Conservation (phyloP, 75 land plant genomes). For the Sequoiadendron giganteum region DNA sequence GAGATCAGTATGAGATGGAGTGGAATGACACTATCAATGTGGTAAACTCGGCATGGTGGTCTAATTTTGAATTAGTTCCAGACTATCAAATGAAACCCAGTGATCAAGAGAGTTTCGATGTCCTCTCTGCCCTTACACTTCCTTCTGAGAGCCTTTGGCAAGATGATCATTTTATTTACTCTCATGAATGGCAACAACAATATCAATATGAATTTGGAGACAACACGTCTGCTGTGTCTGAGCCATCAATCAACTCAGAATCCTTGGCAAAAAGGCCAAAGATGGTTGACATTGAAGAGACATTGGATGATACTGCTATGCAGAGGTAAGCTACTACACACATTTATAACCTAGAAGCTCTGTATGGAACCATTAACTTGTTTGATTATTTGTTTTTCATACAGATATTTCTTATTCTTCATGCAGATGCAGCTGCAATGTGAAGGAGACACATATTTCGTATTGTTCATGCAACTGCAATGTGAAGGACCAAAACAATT, state of each 20-base stretch:
- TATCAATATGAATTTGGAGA: neutral
- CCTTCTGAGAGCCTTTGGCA: conserved; percentile 13
- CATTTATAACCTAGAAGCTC: neutral
- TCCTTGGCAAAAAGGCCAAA: neutral
- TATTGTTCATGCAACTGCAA: neutral
- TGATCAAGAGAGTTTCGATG: neutral
- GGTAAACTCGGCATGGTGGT: conserved; percentile 59
- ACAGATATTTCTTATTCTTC: neutral
- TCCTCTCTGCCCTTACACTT: neutral
- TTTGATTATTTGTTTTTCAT: neutral
- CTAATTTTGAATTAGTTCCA: conserved; percentile 23
- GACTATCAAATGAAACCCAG: neutral
- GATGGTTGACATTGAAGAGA: neutral
- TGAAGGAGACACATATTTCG: neutral
- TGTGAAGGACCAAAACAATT: neutral
- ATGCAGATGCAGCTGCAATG: neutral
- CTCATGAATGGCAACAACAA: neutral
- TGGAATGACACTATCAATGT: conserved; percentile 51
- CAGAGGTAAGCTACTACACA: conserved; percentile 1
- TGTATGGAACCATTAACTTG: neutral
- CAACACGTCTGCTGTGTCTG: neutral
- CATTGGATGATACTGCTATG: conserved; percentile 7
- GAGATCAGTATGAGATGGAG: conserved; percentile 62
- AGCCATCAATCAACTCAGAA: conserved; percentile 8
- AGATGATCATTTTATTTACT: neutral